These are phyloP conservation scores for Neotropicomus parvogracilis DNA, from an alignment of 1,284 basidiomycete genomes.

Conservation along the genomic window DNA sequence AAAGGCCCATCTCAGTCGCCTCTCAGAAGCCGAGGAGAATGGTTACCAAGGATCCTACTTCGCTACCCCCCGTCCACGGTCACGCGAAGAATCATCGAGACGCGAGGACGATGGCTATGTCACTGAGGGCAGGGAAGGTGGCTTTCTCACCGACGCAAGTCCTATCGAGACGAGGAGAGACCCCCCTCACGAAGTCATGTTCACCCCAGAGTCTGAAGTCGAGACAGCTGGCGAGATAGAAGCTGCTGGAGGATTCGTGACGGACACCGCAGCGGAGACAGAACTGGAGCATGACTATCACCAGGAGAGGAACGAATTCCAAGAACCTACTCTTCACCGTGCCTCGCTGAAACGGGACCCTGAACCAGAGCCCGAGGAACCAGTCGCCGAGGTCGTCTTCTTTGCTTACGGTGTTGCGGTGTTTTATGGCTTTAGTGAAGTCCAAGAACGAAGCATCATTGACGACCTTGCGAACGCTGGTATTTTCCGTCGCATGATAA, in stretches of 20 bases:
- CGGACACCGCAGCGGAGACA: slow-evolving; percentile 15
- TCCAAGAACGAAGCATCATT: slow-evolving; percentile 73
- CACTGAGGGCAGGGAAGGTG: slow-evolving; percentile 25
- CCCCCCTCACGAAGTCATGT: background rate
- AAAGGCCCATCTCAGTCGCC: slow-evolving; percentile 59
- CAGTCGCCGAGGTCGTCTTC: slow-evolving; percentile 82
- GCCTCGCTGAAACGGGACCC: slow-evolving; percentile 1
- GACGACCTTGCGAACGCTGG: slow-evolving; percentile 78
- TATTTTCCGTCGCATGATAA: slow-evolving; percentile 56
- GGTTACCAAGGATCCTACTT: slow-evolving; percentile 89
- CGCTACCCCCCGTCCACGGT: slow-evolving; percentile 35
- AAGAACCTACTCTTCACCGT: slow-evolving; percentile 7
- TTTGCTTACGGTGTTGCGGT: slow-evolving; percentile 86
- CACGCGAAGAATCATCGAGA: slow-evolving; percentile 19
- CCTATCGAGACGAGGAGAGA: slow-evolving; percentile 10
- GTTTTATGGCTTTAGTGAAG: slow-evolving; percentile 80
- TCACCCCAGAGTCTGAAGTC: slow-evolving; percentile 17
- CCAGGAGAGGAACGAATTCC: background rate
- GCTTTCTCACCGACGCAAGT: slow-evolving; percentile 27
- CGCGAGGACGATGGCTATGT: slow-evolving; percentile 34
- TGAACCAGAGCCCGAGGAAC: slow-evolving; percentile 32
- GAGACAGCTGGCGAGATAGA: slow-evolving; percentile 15
- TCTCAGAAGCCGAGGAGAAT: slow-evolving; percentile 86
- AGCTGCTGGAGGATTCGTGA: slow-evolving; percentile 9
- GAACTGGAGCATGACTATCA: slow-evolving; percentile 12